Percentiles rank a stretch among this genome's conserved stretches.
Evolutionary conservation across 169 alveolate genomes (phyloP).

Genomic region (Eimeria zaria): DNA sequence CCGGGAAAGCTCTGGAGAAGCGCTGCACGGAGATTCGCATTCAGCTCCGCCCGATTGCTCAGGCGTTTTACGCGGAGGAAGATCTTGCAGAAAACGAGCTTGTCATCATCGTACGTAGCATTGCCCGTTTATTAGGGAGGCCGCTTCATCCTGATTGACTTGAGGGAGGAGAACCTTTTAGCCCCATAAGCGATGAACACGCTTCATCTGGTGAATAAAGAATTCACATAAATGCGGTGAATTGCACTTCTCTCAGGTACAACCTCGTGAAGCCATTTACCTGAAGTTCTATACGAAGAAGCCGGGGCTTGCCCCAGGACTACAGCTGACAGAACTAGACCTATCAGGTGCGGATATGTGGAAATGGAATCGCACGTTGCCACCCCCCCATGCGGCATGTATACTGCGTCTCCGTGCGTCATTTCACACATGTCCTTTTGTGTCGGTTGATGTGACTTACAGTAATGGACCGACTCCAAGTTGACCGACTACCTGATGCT

Average conservation of each 20-base stretch:
- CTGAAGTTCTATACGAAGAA: constrained; percentile 87
- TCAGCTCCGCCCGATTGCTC: constrained; percentile 87
- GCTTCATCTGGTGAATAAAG: neutral
- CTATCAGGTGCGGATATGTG: constrained; percentile 79
- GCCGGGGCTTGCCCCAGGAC: constrained; percentile 87
- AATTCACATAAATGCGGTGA: neutral
- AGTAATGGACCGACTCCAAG: constrained; percentile 85
- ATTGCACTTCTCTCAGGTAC: constrained; percentile 72
- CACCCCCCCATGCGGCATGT: neutral
- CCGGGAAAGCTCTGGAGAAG: constrained; percentile 89
- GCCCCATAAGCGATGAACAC: neutral
- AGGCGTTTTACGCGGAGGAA: constrained; percentile 86
- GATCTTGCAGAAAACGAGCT: constrained; percentile 86
- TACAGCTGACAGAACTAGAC: constrained; percentile 88
- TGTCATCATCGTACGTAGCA: constrained; percentile 72
- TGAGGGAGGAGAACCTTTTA: neutral
- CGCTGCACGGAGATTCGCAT: constrained; percentile 87
- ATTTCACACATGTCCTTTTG: neutral
- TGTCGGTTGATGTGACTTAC: neutral
- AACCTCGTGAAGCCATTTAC: constrained; percentile 89
- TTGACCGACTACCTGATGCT: constrained; percentile 88
- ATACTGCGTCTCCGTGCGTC: neutral
- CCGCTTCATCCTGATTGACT: neutral
- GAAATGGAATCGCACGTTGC: neutral
- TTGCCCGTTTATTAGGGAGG: neutral